phyloP scores from a whole-genome alignment of 257 asterid species.

The Rhazya stricta region DNA sequence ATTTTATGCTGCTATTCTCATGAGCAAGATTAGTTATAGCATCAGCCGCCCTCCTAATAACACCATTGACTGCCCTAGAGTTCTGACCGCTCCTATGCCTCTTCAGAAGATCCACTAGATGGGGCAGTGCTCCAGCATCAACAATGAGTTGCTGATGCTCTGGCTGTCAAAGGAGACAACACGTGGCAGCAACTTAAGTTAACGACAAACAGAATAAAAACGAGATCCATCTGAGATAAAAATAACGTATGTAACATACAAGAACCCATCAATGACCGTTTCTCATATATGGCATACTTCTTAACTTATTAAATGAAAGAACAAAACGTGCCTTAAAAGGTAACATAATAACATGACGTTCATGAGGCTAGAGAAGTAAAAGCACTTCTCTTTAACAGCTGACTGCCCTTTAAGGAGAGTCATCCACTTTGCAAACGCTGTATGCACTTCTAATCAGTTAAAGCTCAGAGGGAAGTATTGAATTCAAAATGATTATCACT shows the following conservation, averaged over 20 bases:
- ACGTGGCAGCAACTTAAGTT: background rate
- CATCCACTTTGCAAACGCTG: background rate
- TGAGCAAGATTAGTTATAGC: slow-evolving; percentile 98
- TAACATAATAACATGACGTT: background rate
- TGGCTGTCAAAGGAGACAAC: slow-evolving; percentile 49
- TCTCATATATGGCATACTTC: background rate
- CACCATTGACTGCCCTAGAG: slow-evolving; percentile 81
- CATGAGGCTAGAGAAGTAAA: background rate
- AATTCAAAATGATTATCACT: background rate
- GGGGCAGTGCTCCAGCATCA: slow-evolving; percentile 93
- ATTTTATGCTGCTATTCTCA: slow-evolving; percentile 89
- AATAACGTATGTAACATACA: background rate
- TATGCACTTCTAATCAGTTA: background rate
- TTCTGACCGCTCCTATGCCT: slow-evolving; percentile 54
- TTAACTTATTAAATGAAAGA: background rate
- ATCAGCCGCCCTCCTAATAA: slow-evolving; percentile 91
- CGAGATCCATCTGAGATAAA: background rate
- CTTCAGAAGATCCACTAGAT: slow-evolving; percentile 81
- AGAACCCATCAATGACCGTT: background rate
- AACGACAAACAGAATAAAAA: background rate
- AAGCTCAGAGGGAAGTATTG: background rate
- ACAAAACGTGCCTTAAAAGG: too few relatives aligned
- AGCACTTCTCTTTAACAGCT: background rate
- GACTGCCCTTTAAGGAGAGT: background rate
- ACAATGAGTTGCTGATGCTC: slow-evolving; percentile 97